These are phyloP conservation scores for Neoboletus magnificus DNA, from an alignment of 768 basidiomycete species.

Conservation along the genomic window DNA sequence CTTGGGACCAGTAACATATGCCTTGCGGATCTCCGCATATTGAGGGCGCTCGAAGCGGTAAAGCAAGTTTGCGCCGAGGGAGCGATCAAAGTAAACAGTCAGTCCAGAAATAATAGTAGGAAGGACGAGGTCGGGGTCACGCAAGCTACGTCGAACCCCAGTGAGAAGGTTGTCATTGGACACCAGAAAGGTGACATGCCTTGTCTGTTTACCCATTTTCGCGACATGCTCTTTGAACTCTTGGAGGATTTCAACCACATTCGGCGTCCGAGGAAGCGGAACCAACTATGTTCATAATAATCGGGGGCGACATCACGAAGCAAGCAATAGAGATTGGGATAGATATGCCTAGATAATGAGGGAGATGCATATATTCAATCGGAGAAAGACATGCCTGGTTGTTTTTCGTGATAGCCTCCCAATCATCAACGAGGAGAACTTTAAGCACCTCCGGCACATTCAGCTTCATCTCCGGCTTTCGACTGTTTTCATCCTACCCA, in stretches of 20 bases:
- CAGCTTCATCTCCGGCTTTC: conserved; percentile 87
- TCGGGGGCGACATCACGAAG: neutral
- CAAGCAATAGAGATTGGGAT: neutral
- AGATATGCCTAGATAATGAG: neutral
- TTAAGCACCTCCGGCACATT: conserved; percentile 89
- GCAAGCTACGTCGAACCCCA: conserved; percentile 42
- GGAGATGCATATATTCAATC: neutral
- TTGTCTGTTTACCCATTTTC: conserved; percentile 43
- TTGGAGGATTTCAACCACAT: conserved; percentile 69
- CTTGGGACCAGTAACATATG: conserved; percentile 69
- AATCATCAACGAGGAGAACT: conserved; percentile 88
- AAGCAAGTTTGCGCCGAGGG: conserved; percentile 82
- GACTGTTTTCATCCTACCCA: conserved; percentile 68
- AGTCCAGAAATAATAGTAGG: conserved; percentile 85
- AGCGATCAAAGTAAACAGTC: conserved; percentile 89
- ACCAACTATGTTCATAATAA: conserved; percentile 59
- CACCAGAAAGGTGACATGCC: conserved; percentile 33
- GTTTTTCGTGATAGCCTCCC: conserved; percentile 96
- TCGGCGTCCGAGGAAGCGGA: conserved; percentile 74
- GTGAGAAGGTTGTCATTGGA: neutral
- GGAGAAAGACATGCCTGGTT: conserved; percentile 56
- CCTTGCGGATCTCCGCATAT: conserved; percentile 74
- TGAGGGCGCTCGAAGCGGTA: conserved; percentile 96
- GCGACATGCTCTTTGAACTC: conserved; percentile 71
- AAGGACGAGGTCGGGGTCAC: conserved; percentile 65